Evolutionary conservation across 2,329 filamentous ascomycete species (phyloP).

Genomic region (Pochonia chlamydosporia): DNA sequence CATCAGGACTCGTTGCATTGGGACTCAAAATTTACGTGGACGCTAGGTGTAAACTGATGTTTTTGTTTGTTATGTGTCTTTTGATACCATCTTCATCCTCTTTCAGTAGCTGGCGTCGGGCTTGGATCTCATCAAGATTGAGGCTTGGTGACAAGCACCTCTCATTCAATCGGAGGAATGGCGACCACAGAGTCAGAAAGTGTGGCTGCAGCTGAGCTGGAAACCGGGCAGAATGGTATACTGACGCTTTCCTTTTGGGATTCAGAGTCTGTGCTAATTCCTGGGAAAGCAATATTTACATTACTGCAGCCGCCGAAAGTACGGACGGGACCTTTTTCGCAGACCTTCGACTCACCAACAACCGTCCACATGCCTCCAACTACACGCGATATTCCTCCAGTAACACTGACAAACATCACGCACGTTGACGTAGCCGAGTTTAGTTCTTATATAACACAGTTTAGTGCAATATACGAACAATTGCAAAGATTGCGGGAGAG

Average conservation of each 20-base stretch:
- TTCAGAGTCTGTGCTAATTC: neutral
- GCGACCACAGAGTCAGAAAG: neutral
- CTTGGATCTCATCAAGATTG: neutral
- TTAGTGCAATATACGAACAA: constrained; percentile 83
- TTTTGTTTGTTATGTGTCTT: neutral
- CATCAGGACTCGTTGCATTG: neutral
- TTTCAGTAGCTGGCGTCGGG: neutral
- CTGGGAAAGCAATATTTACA: constrained; percentile 71
- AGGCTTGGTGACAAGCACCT: neutral
- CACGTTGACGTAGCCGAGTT: constrained; percentile 77
- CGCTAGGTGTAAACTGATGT: neutral
- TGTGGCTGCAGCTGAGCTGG: neutral
- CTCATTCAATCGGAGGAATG: neutral
- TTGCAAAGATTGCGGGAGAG: constrained; percentile 77
- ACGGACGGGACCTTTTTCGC: constrained; percentile 76
- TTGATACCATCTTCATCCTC: neutral
- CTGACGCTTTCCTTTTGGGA: neutral
- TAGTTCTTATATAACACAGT: constrained; percentile 74
- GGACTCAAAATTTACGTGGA: neutral
- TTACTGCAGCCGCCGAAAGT: constrained; percentile 88
- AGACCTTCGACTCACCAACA: constrained; percentile 61
- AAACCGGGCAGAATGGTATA: constrained; percentile 1
- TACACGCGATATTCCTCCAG: constrained; percentile 84
- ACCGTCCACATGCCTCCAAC: constrained; percentile 78
- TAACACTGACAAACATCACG: constrained; percentile 81